Evolutionary conservation across 2,329 filamentous ascomycete genomes (phyloP).

Genomic region (Neocucurbitaria cava): DNA sequence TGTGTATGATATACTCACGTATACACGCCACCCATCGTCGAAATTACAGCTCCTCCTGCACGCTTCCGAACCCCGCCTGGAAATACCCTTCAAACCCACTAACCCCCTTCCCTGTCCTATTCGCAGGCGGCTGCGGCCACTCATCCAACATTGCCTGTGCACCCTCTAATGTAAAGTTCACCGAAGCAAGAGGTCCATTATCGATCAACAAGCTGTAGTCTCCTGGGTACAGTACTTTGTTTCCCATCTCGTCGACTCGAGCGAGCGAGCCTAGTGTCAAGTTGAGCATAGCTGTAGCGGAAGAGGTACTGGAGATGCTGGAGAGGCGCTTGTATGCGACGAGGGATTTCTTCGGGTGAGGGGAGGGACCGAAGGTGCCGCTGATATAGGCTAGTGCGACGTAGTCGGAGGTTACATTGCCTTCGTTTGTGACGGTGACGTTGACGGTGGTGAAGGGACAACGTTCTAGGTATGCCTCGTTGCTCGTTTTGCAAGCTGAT

Average conservation of each 20-base stretch:
- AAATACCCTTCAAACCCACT: conserved; percentile 29
- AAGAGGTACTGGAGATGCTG: conserved; percentile 47
- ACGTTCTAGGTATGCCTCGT: conserved; percentile 41
- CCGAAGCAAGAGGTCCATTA: conserved; percentile 18
- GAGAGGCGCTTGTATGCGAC: conserved; percentile 58
- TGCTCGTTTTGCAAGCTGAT: conserved; percentile 30
- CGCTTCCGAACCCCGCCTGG: conserved; percentile 23
- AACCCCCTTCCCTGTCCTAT: conserved; percentile 27
- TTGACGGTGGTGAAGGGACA: conserved; percentile 52
- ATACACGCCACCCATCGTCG: too few species aligned
- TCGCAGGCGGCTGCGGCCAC: conserved; percentile 37
- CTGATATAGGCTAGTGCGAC: conserved; percentile 60
- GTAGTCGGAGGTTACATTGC: conserved; percentile 59
- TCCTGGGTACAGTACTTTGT: conserved; percentile 62
- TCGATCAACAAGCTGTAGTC: conserved; percentile 51
- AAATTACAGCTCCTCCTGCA: too few species aligned
- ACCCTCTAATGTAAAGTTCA: conserved; percentile 35
- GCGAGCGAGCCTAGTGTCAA: conserved; percentile 60
- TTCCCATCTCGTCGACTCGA: conserved; percentile 59
- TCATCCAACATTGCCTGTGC: conserved; percentile 27
- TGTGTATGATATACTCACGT: too few species aligned
- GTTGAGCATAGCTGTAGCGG: conserved; percentile 46
- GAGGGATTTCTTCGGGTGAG: conserved; percentile 62
- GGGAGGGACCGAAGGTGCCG: conserved; percentile 57
- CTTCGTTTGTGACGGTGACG: conserved; percentile 58